Evolutionary conservation across 768 basidiomycete genomes (phyloP).

Genomic region (Sutorius australiensis): DNA sequence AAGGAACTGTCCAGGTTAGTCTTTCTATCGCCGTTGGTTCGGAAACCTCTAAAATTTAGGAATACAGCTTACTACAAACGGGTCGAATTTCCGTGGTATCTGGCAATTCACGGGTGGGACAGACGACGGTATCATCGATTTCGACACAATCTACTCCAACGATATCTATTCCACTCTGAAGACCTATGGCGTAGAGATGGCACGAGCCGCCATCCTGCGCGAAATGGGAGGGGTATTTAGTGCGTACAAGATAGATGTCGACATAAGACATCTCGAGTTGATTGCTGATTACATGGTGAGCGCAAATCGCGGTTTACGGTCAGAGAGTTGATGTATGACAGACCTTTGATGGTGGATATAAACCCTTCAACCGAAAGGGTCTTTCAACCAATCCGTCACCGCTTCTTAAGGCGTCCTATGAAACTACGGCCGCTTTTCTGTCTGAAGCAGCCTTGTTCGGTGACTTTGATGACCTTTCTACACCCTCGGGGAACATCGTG

Average conservation of each 20-base stretch:
- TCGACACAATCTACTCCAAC: slow-evolving; percentile 85
- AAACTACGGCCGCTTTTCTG: slow-evolving; percentile 91
- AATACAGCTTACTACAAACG: slow-evolving; percentile 76
- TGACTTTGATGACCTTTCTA: slow-evolving; percentile 89
- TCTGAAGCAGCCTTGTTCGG: slow-evolving; percentile 93
- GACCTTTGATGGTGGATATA: slow-evolving; percentile 98
- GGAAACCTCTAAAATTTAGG: not conserved
- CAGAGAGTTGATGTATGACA: slow-evolving; percentile 29
- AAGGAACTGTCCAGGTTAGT: slow-evolving; percentile 47
- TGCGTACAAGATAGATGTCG: slow-evolving; percentile 94
- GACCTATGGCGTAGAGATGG: slow-evolving; percentile 97
- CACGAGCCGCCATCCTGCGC: slow-evolving; percentile 81
- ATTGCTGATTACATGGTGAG: slow-evolving; percentile 99
- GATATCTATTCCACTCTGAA: slow-evolving; percentile 89
- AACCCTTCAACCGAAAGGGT: slow-evolving; percentile 96
- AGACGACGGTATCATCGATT: slow-evolving; percentile 62
- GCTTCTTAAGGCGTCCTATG: slow-evolving; percentile 94
- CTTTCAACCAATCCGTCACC: slow-evolving; percentile 93
- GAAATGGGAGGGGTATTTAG: slow-evolving; percentile 92
- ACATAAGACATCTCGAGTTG: slow-evolving; percentile 88
- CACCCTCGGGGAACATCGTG: slow-evolving; percentile 90
- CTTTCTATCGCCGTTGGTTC: not conserved
- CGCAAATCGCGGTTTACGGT: not conserved
- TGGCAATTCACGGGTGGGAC: slow-evolving; percentile 67
- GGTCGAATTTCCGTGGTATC: slow-evolving; percentile 87